Evolutionary conservation across 1,284 basidiomycete genomes (phyloP), one percentile per base, ranked within the genome.

Genomic region (Ceratobasidium sp.): DNA sequence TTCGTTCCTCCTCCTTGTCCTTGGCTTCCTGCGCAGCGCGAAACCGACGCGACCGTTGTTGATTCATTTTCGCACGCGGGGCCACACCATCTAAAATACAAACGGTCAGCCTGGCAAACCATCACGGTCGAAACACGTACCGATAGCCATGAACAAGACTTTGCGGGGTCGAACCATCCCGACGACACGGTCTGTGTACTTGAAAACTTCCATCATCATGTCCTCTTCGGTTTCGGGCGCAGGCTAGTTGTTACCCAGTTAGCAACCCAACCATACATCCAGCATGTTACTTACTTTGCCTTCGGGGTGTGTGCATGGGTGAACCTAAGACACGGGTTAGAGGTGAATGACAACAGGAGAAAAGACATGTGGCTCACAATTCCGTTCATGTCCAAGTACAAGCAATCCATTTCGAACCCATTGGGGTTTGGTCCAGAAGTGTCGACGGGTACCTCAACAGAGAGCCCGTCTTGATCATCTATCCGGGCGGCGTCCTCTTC

Each of bases 61-160:
- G 98, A 81, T 98, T 98, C 97, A 99, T 99, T 84, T 99, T 99
- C 41, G 97, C 97, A 77, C 97, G 91, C 26, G 97, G 97, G 11
- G 97, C 97, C 44, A 99, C 98, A 74, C 97, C 98, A 80, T 99
- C 95, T 95, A 75, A 21, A 35, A 66, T 61, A 55, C 35, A 38
- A 38, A 38, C 35, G 11, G 41, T 71, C 21, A 61, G 35, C 58
- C n/a, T 21, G 54, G 74, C 26, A 5, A 54, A 63, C 18, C 16
- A 61, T 28, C 44, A 26, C 26, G n/a, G 28, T 16, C 9, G 32
- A 49, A 69, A 28, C 46, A 79, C 86, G 75, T 73, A 94, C 94
- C 96, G 78, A 99, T 98, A 64, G 97, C 97, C 94, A 99, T 98
- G 85, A 98, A 95, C 58, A 99, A 86, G 18, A 99, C 84, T 81